Percentiles rank a stretch among this genome's conserved stretches.
These are phyloP conservation scores for Candida cerambycidarum DNA, from an alignment of 805 yeast species.

Conservation along the genomic window DNA sequence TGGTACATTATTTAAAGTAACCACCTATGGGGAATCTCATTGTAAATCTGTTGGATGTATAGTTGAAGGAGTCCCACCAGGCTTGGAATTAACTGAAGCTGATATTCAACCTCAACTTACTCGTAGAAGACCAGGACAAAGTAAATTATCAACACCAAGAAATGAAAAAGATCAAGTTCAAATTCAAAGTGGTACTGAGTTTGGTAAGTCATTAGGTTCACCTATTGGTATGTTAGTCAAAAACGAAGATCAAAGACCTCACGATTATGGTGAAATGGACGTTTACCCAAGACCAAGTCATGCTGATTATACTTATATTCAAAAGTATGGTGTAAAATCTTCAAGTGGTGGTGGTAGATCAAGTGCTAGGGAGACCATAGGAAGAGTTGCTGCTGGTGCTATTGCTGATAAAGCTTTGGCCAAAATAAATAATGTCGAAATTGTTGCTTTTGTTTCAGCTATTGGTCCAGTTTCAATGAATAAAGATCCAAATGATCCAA, in stretches of 20 bases:
- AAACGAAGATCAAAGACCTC: constrained; percentile 96
- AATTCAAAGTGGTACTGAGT: constrained; percentile 93
- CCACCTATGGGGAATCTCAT: constrained; percentile 98
- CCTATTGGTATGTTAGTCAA: constrained; percentile 92
- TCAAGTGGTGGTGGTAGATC: constrained; percentile 98
- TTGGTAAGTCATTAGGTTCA: constrained; percentile 87
- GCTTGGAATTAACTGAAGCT: constrained; percentile 75
- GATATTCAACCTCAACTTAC: constrained; percentile 96
- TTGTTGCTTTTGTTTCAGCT: constrained; percentile 94
- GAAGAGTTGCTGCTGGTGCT: constrained; percentile 98
- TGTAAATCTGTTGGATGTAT: constrained; percentile 97
- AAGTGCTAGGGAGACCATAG: constrained; percentile 96
- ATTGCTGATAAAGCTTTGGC: constrained; percentile 89
- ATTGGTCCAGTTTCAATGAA: constrained; percentile 81
- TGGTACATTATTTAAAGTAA: constrained; percentile 56
- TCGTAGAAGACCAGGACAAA: constrained; percentile 97
- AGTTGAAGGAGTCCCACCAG: constrained; percentile 98
- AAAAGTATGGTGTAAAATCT: constrained; percentile 90
- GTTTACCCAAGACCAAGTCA: constrained; percentile 96
- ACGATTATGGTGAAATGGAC: constrained; percentile 94
- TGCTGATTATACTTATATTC: constrained; percentile 91
- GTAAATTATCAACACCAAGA: constrained; percentile 89
- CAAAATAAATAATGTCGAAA: constrained; percentile 79
- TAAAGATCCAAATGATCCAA: constrained; percentile 63
- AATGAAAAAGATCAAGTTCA: constrained; percentile 91